Evolutionary conservation across 768 basidiomycete genomes (phyloP).

Genomic region (Auricularia cornea): DNA sequence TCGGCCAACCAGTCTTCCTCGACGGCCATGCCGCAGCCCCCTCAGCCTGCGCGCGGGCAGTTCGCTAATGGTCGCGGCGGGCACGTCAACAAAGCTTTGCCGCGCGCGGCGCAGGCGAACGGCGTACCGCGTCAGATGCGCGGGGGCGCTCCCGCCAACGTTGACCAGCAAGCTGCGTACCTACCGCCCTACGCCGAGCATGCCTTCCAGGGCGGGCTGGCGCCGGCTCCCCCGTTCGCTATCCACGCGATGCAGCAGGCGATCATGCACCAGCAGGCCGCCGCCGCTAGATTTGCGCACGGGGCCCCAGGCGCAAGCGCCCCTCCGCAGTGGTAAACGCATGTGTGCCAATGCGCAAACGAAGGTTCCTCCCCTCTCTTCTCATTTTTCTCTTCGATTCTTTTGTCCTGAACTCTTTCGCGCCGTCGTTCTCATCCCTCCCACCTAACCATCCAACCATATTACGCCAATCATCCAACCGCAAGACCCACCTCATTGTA

Average conservation of each 20-base stretch:
- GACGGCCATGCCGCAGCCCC: background rate
- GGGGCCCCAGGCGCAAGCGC: too few species aligned
- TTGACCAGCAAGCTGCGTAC: background rate
- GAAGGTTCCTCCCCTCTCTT: too few species aligned
- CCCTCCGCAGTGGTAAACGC: too few species aligned
- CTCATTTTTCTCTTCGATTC: background rate
- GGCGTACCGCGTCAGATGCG: background rate
- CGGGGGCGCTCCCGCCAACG: background rate
- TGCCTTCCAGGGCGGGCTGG: background rate
- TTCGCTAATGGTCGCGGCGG: background rate
- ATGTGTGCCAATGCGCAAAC: too few species aligned
- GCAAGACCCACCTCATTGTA: background rate
- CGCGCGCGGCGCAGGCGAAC: background rate
- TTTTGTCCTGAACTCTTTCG: background rate
- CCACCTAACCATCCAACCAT: background rate
- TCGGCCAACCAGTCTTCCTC: background rate
- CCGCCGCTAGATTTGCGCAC: too few species aligned
- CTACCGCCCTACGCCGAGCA: background rate
- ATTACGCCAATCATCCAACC: background rate
- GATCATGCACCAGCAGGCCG: background rate
- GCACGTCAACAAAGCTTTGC: background rate
- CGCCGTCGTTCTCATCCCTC: background rate
- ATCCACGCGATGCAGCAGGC: background rate
- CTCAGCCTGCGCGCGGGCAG: background rate
- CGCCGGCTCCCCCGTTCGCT: background rate